Conservation (phyloP, 2,329 filamentous ascomycete genomes). For the Beauveria sp. region DNA sequence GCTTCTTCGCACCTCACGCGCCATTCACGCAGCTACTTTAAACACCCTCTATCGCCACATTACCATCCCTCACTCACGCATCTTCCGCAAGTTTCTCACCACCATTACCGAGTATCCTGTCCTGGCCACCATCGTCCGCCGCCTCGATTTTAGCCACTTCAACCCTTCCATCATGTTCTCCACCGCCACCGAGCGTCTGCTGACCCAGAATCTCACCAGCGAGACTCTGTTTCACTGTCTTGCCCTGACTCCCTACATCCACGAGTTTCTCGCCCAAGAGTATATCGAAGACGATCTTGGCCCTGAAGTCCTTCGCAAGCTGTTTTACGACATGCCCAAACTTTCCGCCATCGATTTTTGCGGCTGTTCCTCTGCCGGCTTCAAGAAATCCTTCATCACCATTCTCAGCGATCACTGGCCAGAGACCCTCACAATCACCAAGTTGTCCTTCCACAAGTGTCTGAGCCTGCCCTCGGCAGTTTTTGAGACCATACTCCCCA, state of each 20-base stretch:
- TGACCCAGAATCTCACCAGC: conserved; percentile 69
- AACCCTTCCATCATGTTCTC: conserved; percentile 71
- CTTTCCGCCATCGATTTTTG: conserved; percentile 69
- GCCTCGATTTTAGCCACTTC: conserved; percentile 80
- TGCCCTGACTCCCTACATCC: conserved; percentile 62
- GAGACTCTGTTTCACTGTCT: conserved; percentile 66
- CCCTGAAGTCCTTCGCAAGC: conserved; percentile 58
- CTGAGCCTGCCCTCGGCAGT: conserved; percentile 58
- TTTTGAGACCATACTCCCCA: conserved; percentile 65
- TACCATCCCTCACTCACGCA: conserved; percentile 74
- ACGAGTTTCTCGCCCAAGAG: conserved; percentile 74
- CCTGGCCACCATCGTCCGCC: conserved; percentile 67
- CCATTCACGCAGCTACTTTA: conserved; percentile 64
- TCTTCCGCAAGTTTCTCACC: conserved; percentile 72
- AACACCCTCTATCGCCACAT: conserved; percentile 71
- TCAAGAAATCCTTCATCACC: conserved; percentile 57
- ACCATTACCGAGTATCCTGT: conserved; percentile 60
- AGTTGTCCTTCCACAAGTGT: conserved; percentile 73
- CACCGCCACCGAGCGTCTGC: conserved; percentile 64
- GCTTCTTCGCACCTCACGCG: conserved; percentile 67
- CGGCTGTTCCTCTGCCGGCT: conserved; percentile 61
- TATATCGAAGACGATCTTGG: conserved; percentile 71
- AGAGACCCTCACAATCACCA: conserved; percentile 50
- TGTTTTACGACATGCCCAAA: conserved; percentile 58
- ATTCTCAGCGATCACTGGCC: conserved; percentile 47